phyloP scores from a whole-genome alignment of 202 grass and related monocot species.

The Musa balbisiana region DNA sequence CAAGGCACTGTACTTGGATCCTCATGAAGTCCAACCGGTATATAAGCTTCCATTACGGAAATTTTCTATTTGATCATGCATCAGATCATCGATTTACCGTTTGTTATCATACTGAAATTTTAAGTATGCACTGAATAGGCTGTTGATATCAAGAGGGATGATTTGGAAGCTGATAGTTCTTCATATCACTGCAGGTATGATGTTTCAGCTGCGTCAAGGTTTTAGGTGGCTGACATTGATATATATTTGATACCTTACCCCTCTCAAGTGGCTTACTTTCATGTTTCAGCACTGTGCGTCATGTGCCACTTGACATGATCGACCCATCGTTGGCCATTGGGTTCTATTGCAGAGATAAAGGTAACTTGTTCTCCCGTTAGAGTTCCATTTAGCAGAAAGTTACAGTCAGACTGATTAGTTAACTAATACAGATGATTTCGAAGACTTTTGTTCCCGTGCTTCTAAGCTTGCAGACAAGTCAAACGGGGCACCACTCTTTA shows the following conservation, averaged over 20 bases:
- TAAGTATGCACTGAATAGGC: slow-evolving; percentile 24
- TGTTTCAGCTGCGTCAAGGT: neutral
- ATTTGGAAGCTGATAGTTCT: slow-evolving; percentile 63
- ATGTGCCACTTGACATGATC: slow-evolving; percentile 72
- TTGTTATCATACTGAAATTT: neutral
- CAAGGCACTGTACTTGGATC: slow-evolving; percentile 81
- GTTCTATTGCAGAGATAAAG: slow-evolving; percentile 59
- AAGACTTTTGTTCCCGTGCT: slow-evolving; percentile 79
- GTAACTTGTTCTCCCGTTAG: neutral
- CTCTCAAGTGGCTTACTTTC: too few species aligned
- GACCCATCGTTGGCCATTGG: slow-evolving; percentile 92
- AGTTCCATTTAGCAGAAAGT: neutral
- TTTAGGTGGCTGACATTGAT: too few species aligned
- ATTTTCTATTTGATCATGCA: too few species aligned
- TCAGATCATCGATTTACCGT: too few species aligned
- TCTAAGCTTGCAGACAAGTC: slow-evolving; percentile 52
- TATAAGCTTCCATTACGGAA: neutral
- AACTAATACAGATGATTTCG: slow-evolving; percentile 49
- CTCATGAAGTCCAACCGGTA: slow-evolving; percentile 82
- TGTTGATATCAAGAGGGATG: slow-evolving; percentile 47
- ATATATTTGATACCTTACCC: too few species aligned
- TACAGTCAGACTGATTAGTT: neutral
- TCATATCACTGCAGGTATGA: slow-evolving; percentile 91
- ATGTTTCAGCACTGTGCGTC: slow-evolving; percentile 40
- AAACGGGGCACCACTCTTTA: slow-evolving; percentile 75